Percentiles rank a stretch among this genome's conserved stretches.
Conservation (phyloP, 2,329 filamentous ascomycete genomes). For the Pyrenophora tritici-repentis region DNA sequence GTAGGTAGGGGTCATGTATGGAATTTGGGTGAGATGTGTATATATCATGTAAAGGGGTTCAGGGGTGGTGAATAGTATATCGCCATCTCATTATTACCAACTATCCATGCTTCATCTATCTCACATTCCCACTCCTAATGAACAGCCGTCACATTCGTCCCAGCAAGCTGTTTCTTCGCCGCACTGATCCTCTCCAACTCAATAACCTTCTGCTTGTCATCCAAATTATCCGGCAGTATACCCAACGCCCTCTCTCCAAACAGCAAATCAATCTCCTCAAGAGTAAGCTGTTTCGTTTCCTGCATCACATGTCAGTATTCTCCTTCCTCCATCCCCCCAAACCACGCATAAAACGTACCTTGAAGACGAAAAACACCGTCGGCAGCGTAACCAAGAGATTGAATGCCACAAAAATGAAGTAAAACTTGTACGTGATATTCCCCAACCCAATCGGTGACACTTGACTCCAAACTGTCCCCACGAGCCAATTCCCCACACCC, state of each 20-base stretch:
- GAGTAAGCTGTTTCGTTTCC: conserved; percentile 51
- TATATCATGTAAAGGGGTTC: too few relatives aligned
- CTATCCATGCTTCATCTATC: background rate
- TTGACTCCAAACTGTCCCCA: conserved; percentile 64
- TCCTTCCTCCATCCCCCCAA: background rate
- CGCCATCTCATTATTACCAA: too few relatives aligned
- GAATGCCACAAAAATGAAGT: conserved; percentile 62
- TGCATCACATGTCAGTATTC: conserved; percentile 7
- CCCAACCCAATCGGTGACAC: conserved; percentile 59
- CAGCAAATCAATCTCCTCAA: conserved; percentile 64
- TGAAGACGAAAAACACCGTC: conserved; percentile 59
- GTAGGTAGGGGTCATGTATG: conserved; percentile 36
- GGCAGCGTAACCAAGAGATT: conserved; percentile 53
- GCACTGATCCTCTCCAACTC: conserved; percentile 29
- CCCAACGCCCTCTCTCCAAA: conserved; percentile 60
- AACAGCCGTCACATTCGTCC: conserved; percentile 17
- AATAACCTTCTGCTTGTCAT: conserved; percentile 32
- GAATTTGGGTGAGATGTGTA: too few relatives aligned
- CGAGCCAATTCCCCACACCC: conserved; percentile 63
- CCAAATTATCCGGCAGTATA: conserved; percentile 52
- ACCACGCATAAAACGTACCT: conserved; percentile 22
- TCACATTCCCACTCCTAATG: conserved; percentile 5
- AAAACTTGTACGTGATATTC: conserved; percentile 59
- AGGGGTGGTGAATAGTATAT: too few relatives aligned
- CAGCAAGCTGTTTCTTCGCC: conserved; percentile 24